A percentile compares a stretch with the other conserved stretches of the same genome.
These are phyloP conservation scores for Nasturtium officinale DNA, from an alignment of 345 rosid species.

Conservation along the genomic window DNA sequence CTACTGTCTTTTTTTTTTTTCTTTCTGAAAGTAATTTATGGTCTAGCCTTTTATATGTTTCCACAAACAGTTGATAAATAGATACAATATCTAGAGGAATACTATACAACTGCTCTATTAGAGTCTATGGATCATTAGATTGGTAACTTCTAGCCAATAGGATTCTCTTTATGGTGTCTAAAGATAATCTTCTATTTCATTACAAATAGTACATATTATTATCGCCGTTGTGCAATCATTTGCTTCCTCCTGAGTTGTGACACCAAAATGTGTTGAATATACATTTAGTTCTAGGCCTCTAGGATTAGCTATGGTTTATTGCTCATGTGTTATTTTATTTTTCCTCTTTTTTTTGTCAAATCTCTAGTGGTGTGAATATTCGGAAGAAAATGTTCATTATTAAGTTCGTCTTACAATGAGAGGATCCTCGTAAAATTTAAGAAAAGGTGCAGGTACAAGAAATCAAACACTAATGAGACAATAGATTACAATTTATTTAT, in stretches of 20 bases:
- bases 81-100: background rate
- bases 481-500: constrained; percentile 4
- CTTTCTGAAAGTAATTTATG: background rate
- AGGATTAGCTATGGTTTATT: background rate
- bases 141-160: background rate
- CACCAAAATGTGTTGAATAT: background rate
- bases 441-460: background rate
- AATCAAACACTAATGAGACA: constrained; percentile 16
- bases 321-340: background rate
- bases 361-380: background rate
- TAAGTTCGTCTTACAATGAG: constrained; percentile 22
- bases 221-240: no score
- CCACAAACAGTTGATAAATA: background rate
- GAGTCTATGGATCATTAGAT: background rate
- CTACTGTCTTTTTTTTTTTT: background rate
- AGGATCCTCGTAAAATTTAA: background rate
- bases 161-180: background rate
- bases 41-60: background rate
- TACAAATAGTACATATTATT: no score
- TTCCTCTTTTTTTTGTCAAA: background rate
- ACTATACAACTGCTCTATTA: background rate
- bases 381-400: constrained; percentile 13
- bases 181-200: background rate
- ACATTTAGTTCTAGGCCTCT: background rate
- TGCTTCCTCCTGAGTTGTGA: background rate